A percentile compares a stretch with the other conserved stretches of the same genome.
These are phyloP conservation scores for Lanmaoa pseudosensibilis DNA, from an alignment of 768 basidiomycete species.

Conservation along the genomic window DNA sequence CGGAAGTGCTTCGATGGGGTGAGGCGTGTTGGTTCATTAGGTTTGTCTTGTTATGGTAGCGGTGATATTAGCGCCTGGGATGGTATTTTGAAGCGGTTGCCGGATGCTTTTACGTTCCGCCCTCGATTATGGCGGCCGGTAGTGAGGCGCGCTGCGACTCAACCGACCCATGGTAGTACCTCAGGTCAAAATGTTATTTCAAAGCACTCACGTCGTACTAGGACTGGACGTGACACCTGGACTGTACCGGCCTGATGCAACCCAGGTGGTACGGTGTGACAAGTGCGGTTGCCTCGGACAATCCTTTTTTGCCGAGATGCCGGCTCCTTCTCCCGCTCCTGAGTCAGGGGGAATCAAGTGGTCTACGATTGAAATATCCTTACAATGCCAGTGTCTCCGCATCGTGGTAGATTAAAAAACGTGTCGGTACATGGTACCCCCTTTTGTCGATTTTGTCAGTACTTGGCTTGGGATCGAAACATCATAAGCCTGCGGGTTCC, in stretches of 20 bases:
- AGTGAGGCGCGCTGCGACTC: neutral
- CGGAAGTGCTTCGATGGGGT: conserved; percentile 11
- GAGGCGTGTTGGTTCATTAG: conserved; percentile 1
- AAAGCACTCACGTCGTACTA: neutral
- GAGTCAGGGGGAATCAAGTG: neutral
- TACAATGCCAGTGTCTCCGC: neutral
- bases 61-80: conserved; percentile 3
- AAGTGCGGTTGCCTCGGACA: neutral
- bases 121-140: neutral
- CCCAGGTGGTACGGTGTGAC: neutral
- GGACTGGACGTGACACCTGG: neutral
- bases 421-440: neutral
- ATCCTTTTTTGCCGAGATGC: neutral
- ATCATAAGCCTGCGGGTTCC: neutral
- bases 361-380: neutral
- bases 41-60: conserved; percentile 7
- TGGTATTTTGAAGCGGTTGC: neutral
- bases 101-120: conserved; percentile 9
- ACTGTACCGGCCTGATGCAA: neutral
- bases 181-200: neutral
- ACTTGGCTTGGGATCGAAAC: neutral
- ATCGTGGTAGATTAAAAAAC: neutral
- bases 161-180: too few species aligned
- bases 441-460: neutral
- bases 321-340: neutral